Evolutionary conservation across 1,284 basidiomycete species (phyloP), one percentile per base, ranked within the genome.

Genomic region (Tylopilus microsporus): DNA sequence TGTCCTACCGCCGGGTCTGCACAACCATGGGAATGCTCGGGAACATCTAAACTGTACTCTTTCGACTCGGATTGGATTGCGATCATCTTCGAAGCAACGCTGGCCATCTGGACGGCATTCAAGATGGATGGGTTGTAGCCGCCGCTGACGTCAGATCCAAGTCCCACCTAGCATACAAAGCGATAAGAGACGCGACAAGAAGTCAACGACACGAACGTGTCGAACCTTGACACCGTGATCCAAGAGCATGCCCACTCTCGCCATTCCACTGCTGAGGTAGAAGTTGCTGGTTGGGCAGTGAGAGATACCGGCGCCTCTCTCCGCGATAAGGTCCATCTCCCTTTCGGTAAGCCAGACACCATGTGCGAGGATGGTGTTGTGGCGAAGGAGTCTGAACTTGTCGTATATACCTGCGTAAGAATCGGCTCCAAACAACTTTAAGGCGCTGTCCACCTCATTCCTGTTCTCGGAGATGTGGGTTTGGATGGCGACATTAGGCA

Each of bases 271-370:
- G 46, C 87, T 82, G 57, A 98, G 70, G 74, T 97, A 91, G 70
- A 96, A 89, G 71, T 98, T 99, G 67, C 89, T 93, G 41, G 87
- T 89, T 18, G 96, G 95, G 70, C 95, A 98, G 73, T 98, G 96
- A 63, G 89, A 89, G 49, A 98, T 79, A 13, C 95, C 95, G 4
- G 90, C 86, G 6, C 80, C 76, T 52, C 80, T 77, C 66, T 78
- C 65, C 64, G 82, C 82, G 65, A 99, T 84, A 50, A 97, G 74
- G 34, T 80, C 76, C 58, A 95, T 76, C 74, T 98, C 96, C 4
- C 79, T 78, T 18, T 82, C 77, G 41, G 82, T 82, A 41, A 99
- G 78, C 73, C 93, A 89, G 16, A 94, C 83, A n/a, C 85, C 94
- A 71, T 98, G 95, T 2, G 90, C 95, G 41, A 98, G 79, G 47